Base-by-base conservation (phyloP, 2,329 filamentous ascomycete genomes). In the Cladosporium austrohemisphaericum region DNA sequence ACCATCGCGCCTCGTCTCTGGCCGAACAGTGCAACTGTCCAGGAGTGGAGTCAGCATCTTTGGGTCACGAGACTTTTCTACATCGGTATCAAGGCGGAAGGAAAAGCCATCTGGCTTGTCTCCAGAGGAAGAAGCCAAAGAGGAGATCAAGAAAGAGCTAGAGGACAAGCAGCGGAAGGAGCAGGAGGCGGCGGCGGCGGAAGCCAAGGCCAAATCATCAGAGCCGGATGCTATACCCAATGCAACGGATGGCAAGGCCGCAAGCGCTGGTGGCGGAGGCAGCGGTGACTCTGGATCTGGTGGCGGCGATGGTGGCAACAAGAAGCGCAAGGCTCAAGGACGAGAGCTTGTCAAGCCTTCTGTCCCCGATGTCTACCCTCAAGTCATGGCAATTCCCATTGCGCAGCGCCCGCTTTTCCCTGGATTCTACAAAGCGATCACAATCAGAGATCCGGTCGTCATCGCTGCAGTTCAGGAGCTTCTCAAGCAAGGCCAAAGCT, bases 361-460 rank as follows among this genome's bases (percentile, higher is more conserved):
- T 2, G 86, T 97, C 11, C 93, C 93, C 11, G 93, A 98, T 54
- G 84, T 96, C 35, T 98, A 98, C 67, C 93, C 93, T 3, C 93
- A 97, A 67, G 91, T 98, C 49, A 88, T 98, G 79, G 92, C 92
- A 2, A 95, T 98, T 49, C 93, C 93, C 6, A 96, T 98, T 61
- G 87, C 89, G 22, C 90, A 94, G 68, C 80, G 93, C 46, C 93
- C 93, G 9, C 75, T 98, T 10, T 98, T 97, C 70, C 93, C 93
- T 1, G 93, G 93, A 1, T 98, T 97, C 71, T 98, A 98, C 75
- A 98, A 98, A 71, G 92, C 93, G 8, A 93, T 98, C 59, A 98
- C 92, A 3, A 95, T 98, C 59, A 85, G 88, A 65, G 90, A 98
- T 63, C 88, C 87, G 14, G 87, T 93, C 60, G 93, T 98, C 28